A percentile compares a stretch with the other conserved stretches of the same genome.
Conservation (phyloP, 768 basidiomycete genomes). For the Gyrodon lividus region DNA sequence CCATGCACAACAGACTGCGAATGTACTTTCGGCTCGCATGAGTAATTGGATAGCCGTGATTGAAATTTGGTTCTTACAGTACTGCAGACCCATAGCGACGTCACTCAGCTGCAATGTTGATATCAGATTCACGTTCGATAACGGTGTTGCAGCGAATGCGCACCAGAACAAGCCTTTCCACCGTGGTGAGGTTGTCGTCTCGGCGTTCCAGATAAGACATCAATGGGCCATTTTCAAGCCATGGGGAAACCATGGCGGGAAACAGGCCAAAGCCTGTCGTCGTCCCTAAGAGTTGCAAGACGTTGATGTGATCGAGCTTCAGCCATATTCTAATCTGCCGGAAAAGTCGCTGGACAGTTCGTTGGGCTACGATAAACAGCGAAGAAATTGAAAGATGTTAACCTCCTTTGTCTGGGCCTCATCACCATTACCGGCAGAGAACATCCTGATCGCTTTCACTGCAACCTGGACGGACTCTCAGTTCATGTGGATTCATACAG, state of each 20-base stretch:
- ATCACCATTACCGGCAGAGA: background rate
- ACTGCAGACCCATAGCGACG: conserved; percentile 26
- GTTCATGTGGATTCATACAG: background rate
- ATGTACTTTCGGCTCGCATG: conserved; percentile 16
- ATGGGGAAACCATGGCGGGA: conserved; percentile 34
- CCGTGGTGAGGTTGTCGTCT: conserved; percentile 11
- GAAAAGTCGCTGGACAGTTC: conserved; percentile 14
- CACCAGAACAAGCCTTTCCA: conserved; percentile 16
- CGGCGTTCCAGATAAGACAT: conserved; percentile 19
- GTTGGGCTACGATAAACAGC: no score
- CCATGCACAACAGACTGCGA: conserved; percentile 22
- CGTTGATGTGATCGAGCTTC: conserved; percentile 27
- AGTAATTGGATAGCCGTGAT: background rate
- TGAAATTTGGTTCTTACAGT: conserved; percentile 8
- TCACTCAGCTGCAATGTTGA: conserved; percentile 20
- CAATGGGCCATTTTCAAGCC: conserved; percentile 31
- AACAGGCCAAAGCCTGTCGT: conserved; percentile 28
- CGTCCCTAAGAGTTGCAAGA: conserved; percentile 32
- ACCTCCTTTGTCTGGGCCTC: background rate
- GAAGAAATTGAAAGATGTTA: no score
- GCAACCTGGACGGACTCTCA: background rate
- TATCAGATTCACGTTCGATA: background rate
- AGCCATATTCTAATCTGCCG: conserved; percentile 34
- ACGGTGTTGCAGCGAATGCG: background rate
- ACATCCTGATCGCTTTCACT: background rate